A percentile compares a stretch with the other conserved stretches of the same genome.
phyloP scores from a whole-genome alignment of 2,329 filamentous ascomycete species.

The Colletotrichum liaoningense region DNA sequence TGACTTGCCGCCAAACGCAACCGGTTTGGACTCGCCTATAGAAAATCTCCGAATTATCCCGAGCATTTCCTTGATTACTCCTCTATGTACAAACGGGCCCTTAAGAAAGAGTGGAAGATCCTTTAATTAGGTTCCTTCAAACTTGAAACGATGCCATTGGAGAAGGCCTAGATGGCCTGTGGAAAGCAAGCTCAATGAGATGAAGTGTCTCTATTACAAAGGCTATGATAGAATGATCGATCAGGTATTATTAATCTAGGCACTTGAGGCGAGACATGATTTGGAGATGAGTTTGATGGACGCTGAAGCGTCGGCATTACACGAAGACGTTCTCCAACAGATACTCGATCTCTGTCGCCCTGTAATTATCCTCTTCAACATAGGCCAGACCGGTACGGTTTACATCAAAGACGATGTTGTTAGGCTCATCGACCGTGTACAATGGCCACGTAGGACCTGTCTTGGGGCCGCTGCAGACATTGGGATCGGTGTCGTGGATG shows the following conservation, averaged over 20 bases:
- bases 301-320: neutral
- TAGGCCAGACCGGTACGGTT: conserved; percentile 54
- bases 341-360: conserved; percentile 54
- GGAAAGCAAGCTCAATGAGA: neutral
- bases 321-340: conserved; percentile 39
- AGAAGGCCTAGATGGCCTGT: neutral
- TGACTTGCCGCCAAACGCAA: neutral
- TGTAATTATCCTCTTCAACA: conserved; percentile 57
- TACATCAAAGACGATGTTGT: conserved; percentile 62
- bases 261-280: neutral
- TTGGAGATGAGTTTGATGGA: no score
- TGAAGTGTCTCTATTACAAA: neutral
- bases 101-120: neutral
- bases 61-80: neutral
- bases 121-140: neutral
- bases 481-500: conserved; percentile 57
- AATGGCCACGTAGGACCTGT: conserved; percentile 50
- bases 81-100: no score
- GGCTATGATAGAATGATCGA: neutral
- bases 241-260: neutral
- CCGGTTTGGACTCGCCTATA: neutral
- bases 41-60: neutral
- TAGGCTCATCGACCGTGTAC: conserved; percentile 52
- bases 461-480: conserved; percentile 31
- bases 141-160: neutral